A percentile compares a stretch with the other conserved stretches of the same genome.
Conservation (phyloP, 2,329 filamentous ascomycete genomes). For the Lithohypha guttulata region DNA sequence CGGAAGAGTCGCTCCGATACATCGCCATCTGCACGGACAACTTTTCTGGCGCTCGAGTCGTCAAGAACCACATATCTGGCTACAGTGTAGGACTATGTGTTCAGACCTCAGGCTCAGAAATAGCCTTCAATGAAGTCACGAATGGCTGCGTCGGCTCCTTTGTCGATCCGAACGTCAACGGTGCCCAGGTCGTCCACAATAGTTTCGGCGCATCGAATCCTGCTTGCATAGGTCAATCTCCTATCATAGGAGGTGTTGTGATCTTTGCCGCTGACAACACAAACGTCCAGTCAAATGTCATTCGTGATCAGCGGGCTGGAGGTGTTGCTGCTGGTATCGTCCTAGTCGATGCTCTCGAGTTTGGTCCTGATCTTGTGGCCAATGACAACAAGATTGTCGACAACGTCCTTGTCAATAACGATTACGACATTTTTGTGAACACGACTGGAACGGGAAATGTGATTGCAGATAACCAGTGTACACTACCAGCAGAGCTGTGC, state of each 20-base stretch:
- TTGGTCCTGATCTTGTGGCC: neutral
- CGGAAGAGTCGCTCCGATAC: constrained; percentile 7
- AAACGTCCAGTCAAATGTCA: constrained; percentile 9
- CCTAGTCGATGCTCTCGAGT: constrained; percentile 10
- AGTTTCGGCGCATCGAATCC: constrained; percentile 10
- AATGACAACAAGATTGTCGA: constrained; percentile 9
- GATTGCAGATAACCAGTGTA: constrained; percentile 13
- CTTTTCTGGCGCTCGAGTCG: constrained; percentile 6
- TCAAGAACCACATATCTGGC: constrained; percentile 11
- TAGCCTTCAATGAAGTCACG: constrained; percentile 10
- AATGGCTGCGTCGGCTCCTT: constrained; percentile 12
- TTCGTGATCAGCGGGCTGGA: constrained; percentile 8
- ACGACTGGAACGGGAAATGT: constrained; percentile 15
- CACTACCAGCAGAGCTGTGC: constrained; percentile 11
- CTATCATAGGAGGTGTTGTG: neutral
- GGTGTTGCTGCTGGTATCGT: constrained; percentile 8
- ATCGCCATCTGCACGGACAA: constrained; percentile 17
- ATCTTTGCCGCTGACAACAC: constrained; percentile 7
- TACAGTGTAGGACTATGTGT: constrained; percentile 14
- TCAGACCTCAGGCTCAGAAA: constrained; percentile 11
- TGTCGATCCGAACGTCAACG: constrained; percentile 11
- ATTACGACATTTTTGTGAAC: constrained; percentile 12
- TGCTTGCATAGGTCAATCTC: constrained; percentile 1
- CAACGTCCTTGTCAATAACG: constrained; percentile 13
- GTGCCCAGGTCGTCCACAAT: constrained; percentile 12